Evolutionary conservation across 2,329 filamentous ascomycete species (phyloP).

Genomic region (Xylaria digitata): DNA sequence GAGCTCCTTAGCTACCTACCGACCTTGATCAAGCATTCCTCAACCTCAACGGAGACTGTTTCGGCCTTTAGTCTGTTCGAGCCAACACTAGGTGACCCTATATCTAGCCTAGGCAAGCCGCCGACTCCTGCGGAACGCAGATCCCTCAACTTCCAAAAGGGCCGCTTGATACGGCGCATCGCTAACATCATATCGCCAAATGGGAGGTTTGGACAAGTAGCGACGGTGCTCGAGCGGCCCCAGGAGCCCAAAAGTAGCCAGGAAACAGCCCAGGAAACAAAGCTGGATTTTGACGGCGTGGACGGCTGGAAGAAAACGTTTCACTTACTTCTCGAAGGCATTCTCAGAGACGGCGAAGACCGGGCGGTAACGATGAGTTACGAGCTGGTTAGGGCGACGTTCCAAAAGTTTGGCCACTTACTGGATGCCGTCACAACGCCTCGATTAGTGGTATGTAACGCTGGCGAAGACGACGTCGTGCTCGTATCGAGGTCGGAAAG

Average conservation of each 20-base stretch:
- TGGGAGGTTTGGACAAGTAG: constrained; percentile 60
- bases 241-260: constrained; percentile 23
- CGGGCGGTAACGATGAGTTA: constrained; percentile 69
- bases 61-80: constrained; percentile 58
- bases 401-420: constrained; percentile 59
- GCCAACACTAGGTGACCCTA: constrained; percentile 52
- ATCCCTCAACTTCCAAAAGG: constrained; percentile 60
- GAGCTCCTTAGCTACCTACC: constrained; percentile 54
- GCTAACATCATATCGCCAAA: constrained; percentile 59
- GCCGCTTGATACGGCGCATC: constrained; percentile 59
- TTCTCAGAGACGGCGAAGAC: constrained; percentile 70
- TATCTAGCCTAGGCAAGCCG: constrained; percentile 52
- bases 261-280: constrained; percentile 20
- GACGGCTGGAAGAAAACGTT: constrained; percentile 68
- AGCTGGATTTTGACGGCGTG: constrained; percentile 44
- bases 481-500: constrained; percentile 53
- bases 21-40: constrained; percentile 54
- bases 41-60: constrained; percentile 45
- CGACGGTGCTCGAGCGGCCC: constrained; percentile 50
- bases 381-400: constrained; percentile 63
- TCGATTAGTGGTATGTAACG: constrained; percentile 66
- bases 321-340: constrained; percentile 64
- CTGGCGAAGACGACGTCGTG: constrained; percentile 61
- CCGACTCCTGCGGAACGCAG: constrained; percentile 53
- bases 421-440: constrained; percentile 65